phyloP scores from a whole-genome alignment of 257 asterid species.

The Marsdenia floribunda region DNA sequence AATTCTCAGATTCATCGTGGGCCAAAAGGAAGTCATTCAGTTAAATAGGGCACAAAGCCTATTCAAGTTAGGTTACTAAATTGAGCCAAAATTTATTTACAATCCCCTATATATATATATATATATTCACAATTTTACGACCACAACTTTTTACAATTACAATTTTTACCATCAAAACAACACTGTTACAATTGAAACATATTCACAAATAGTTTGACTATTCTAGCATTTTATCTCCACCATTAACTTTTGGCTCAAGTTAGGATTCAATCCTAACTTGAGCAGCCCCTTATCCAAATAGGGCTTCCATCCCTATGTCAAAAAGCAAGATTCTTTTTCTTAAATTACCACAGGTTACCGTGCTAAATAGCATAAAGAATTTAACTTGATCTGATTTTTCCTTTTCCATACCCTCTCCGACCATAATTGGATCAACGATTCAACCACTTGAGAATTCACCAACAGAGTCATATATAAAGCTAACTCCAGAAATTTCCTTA shows the following conservation, averaged over 20 bases:
- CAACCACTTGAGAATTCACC: not conserved
- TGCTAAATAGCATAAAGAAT: not conserved
- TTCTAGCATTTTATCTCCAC: too few relatives aligned
- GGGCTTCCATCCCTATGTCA: not conserved
- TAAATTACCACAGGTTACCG: not conserved
- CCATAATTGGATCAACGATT: not conserved
- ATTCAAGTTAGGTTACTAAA: too few relatives aligned
- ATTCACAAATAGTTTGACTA: too few relatives aligned
- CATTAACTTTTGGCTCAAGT: too few relatives aligned
- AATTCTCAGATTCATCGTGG: not conserved
- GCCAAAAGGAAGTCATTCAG: not conserved
- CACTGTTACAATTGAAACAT: too few relatives aligned
- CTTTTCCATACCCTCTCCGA: not conserved
- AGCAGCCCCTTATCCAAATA: not conserved
- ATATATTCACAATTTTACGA: too few relatives aligned
- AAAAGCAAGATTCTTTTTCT: not conserved
- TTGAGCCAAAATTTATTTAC: too few relatives aligned
- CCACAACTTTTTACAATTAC: too few relatives aligned
- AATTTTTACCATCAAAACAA: too few relatives aligned
- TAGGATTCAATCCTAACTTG: too few relatives aligned
- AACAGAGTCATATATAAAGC: not conserved
- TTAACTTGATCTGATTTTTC: not conserved
- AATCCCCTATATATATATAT: too few relatives aligned
- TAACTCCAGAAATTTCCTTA: not conserved
- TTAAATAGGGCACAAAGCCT: too few relatives aligned